phyloP scores from a whole-genome alignment of 2,329 filamentous ascomycete species.

The Alternaria triticimaculans region DNA sequence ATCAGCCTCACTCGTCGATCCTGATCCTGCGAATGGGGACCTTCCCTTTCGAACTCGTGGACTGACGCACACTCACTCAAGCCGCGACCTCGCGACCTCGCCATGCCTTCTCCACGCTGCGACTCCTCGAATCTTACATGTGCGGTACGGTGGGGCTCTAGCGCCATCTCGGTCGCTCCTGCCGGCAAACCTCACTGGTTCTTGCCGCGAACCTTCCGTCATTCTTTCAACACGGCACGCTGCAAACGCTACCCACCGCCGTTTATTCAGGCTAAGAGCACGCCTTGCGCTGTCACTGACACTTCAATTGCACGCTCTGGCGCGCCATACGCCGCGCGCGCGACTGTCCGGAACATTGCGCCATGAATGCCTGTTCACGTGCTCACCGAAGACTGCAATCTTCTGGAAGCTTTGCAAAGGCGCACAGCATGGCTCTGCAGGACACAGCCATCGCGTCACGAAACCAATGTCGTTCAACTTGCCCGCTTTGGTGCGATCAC shows the following conservation, averaged over 20 bases:
- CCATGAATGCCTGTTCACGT: conserved; percentile 21
- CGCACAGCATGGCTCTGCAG: conserved; percentile 18
- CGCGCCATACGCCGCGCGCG: conserved; percentile 12
- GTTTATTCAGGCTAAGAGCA: conserved; percentile 8
- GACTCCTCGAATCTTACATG: conserved; percentile 13
- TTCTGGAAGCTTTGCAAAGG: conserved; percentile 25
- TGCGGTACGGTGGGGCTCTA: conserved; percentile 7
- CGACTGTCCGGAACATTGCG: conserved; percentile 5
- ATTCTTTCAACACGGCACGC: conserved; percentile 23
- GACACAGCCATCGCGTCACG: conserved; percentile 31
- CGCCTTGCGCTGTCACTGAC: conserved; percentile 8
- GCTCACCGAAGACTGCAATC: conserved; percentile 15
- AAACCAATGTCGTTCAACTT: conserved; percentile 40
- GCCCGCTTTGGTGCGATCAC: conserved; percentile 16
- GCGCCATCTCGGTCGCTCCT: conserved; percentile 23
- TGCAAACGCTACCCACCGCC: conserved; percentile 8
- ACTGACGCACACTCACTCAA: conserved; percentile 4
- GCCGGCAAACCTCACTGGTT: conserved; percentile 40
- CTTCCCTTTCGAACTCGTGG: not conserved
- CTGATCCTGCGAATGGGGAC: conserved; percentile 21
- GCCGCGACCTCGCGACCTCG: conserved; percentile 3
- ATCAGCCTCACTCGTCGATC: conserved; percentile 49
- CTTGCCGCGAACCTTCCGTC: conserved; percentile 16
- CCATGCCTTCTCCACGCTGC: not conserved
- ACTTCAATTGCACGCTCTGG: conserved; percentile 7